Evolutionary conservation across 495 filamentous ascomycete species (phyloP), one percentile per base, ranked within the genome.

Genomic region (Hypoxylon perforatum): DNA sequence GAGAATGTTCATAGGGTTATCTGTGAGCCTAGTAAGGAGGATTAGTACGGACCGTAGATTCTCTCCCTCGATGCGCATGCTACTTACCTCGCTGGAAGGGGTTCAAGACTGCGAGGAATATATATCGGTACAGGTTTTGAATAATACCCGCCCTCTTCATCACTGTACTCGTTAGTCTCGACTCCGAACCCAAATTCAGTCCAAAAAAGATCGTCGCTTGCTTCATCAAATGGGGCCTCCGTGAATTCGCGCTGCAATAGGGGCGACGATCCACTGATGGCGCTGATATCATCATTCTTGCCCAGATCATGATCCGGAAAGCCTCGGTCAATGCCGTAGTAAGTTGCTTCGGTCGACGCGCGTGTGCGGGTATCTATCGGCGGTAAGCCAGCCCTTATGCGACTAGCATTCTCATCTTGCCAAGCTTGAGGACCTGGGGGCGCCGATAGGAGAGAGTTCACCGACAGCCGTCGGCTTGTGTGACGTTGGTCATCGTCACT

Each of bases 1-100:
- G 36, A 94, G 84, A 45, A 94, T 75, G 71, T 93, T 92, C 86
- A 94, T 92, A 0, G 86, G 89, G 63, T 91, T 92, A 45, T 90
- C 82, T 38, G 84, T 63, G 45, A 93, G 77, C 7, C 71, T 77
- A 23, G 36, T 51, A 28, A 28, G 7, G 9, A 18, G 44, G 28
- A 39, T 71, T 17, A 71, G 47, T 45, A 56, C 2, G 19, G 9
- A 14, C 19, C 12, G 5, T 36, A 42, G 50, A 33, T 3, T 19
- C 7, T n/a, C 11, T 17, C 38, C 15, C 6, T 22, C 19, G 17
- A 36, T n/a, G 5, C 35, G 10, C 25, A 28, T 28, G 21, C 12
- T 11, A 54, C 58, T 63, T 22, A 94, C 87, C 58, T 72, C 23
- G 28, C 72, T 65, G 66, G 80, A 67, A 78, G 75, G 42, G 72